A percentile compares a stretch with the other conserved stretches of the same genome.
Evolutionary conservation across 345 rosid genomes (phyloP).

Genomic region (Acer negundo): DNA sequence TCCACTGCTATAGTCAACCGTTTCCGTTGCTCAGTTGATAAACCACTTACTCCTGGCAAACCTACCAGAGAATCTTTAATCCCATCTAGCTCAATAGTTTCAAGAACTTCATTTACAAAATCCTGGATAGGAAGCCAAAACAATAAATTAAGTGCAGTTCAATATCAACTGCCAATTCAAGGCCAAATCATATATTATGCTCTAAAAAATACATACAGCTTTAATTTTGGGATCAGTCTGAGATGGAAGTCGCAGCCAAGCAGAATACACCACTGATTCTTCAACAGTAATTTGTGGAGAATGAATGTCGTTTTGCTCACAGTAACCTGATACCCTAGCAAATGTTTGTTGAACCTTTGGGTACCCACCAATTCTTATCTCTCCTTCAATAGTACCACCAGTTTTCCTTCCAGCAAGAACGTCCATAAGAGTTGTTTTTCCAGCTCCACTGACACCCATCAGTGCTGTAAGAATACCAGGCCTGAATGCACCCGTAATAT

Average conservation of each 20-base stretch:
- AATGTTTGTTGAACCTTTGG: conserved; percentile 28
- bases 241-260: conserved; percentile 22
- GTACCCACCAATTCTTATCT: conserved; percentile 39
- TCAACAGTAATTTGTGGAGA: conserved; percentile 22
- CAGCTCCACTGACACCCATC: conserved; percentile 51
- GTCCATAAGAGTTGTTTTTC: conserved; percentile 48
- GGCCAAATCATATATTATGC: not conserved
- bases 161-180: not conserved
- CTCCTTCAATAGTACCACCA: conserved; percentile 39
- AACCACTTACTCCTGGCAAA: conserved; percentile 38
- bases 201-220: conserved; percentile 5
- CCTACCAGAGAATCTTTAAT: conserved; percentile 49
- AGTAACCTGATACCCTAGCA: conserved; percentile 21
- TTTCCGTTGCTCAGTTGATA: conserved; percentile 56
- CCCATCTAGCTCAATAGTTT: conserved; percentile 48
- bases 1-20: conserved; percentile 55
- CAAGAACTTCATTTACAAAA: conserved; percentile 44
- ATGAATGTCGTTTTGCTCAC: conserved; percentile 22
- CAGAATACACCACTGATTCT: conserved; percentile 23
- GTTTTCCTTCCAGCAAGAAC: conserved; percentile 45
- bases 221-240: conserved; percentile 11
- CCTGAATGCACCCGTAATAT: conserved; percentile 40
- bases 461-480: conserved; percentile 45
- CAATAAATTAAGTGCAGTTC: not conserved
- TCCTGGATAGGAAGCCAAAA: conserved; percentile 20